Conservation (phyloP, 2,329 filamentous ascomycete species). For the Aspergillus transmontanensis region DNA sequence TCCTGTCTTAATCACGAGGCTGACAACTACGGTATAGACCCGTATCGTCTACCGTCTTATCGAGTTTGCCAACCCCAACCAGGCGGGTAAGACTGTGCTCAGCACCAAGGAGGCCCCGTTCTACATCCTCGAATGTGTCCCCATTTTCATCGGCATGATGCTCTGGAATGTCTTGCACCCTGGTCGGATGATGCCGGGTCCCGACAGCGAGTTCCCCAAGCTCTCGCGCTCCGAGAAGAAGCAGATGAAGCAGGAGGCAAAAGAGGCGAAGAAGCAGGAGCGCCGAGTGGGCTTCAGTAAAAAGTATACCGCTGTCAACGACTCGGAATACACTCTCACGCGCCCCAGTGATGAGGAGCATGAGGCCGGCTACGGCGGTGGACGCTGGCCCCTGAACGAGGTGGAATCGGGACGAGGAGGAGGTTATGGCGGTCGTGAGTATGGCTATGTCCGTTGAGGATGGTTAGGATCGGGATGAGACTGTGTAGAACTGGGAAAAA, state of each 20-base stretch:
- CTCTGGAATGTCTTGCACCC: slow-evolving; percentile 43
- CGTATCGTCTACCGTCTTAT: slow-evolving; percentile 61
- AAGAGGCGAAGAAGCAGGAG: slow-evolving; percentile 2
- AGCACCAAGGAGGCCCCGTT: slow-evolving; percentile 38
- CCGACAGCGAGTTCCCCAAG: slow-evolving; percentile 18
- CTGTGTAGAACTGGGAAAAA: background rate
- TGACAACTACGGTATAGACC: background rate
- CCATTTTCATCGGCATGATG: slow-evolving; percentile 42
- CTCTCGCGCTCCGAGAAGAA: slow-evolving; percentile 12
- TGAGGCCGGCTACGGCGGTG: background rate
- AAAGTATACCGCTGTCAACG: no score
- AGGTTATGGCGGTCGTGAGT: background rate
- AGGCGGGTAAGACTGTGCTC: slow-evolving; percentile 39
- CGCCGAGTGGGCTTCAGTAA: background rate
- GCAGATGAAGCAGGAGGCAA: slow-evolving; percentile 7
- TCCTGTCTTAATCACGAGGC: background rate
- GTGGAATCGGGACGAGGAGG: background rate
- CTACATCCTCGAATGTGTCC: slow-evolving; percentile 43
- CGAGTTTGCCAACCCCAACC: slow-evolving; percentile 57
- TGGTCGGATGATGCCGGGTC: slow-evolving; percentile 33
- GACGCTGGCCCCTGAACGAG: background rate
- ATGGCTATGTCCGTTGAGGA: background rate
- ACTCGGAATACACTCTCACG: background rate
- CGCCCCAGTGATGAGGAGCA: background rate
- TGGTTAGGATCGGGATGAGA: background rate